Evolutionary conservation across 176 grass and related monocot genomes (phyloP), one percentile per base, ranked within the genome.

Genomic region (Rhynchospora pubera): DNA sequence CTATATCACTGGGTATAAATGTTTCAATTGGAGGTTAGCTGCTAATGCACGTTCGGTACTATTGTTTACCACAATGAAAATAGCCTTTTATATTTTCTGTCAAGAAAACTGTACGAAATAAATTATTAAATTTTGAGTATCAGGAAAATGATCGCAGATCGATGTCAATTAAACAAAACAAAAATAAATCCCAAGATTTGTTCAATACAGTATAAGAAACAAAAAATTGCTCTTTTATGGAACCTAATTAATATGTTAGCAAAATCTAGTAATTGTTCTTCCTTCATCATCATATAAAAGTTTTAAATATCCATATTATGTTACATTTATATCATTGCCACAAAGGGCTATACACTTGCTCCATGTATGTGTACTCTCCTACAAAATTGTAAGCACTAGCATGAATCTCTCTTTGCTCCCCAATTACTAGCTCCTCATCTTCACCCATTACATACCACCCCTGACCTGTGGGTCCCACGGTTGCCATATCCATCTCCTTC

Each of bases 331-430:
- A 82, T 87, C 57, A 87, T 79, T 90, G 80, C 90, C 90, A 92
- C 42, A 90, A 83, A 6, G 87, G 82, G 24, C 85, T 85, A 7
- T 92, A 90, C 82, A 87, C 78, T 67, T 85, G 57, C 7, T 90
- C 87, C 8, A 79, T 14, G 56, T 16, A 23, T 44, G 77, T 6
- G 46, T 43, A 60, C n/a, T 62, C 77, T 18, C 55, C 55, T 62
- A 56, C 77, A 62, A 22, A 80, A 61, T 46, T 80, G 61, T 79
- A 61, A 32, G 14, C 45, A 53, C 34, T 86, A 62, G 81, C 82
- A 18, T 63, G 68, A 19, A 66, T 67, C 39, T 91, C 89, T 62
- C 80, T 88, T 59, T 81, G 79, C 79, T 93, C 75, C 26, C 75
- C 86, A 78, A 88, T 84, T 52, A 60, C 83, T 6, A 75, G 65